A percentile compares a stretch with the other conserved stretches of the same genome.
Conservation (phyloP, 805 yeast genomes). For the Suhomyces canberraensis region DNA sequence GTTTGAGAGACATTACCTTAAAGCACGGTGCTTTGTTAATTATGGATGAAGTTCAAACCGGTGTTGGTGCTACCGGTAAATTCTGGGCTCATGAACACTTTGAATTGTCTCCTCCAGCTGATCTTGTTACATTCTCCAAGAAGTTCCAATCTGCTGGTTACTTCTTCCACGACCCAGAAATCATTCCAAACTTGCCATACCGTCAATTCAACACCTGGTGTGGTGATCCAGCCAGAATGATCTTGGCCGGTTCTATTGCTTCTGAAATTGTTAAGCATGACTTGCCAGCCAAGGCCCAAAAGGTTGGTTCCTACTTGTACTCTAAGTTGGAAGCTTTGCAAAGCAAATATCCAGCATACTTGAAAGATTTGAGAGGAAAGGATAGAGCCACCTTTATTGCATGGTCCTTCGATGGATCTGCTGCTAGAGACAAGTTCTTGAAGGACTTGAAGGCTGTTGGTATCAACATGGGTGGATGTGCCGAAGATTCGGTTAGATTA, state of each 20-base stretch:
- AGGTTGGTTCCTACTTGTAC: constrained; percentile 68
- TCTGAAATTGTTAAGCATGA: constrained; percentile 60
- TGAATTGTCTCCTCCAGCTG: constrained; percentile 71
- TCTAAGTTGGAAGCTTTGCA: constrained; percentile 51
- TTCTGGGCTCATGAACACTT: constrained; percentile 91
- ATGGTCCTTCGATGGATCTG: constrained; percentile 60
- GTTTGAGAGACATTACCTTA: constrained; percentile 70
- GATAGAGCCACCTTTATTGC: constrained; percentile 77
- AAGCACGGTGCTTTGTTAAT: constrained; percentile 69
- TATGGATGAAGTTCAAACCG: constrained; percentile 87
- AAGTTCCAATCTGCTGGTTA: constrained; percentile 89
- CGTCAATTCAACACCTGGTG: constrained; percentile 94
- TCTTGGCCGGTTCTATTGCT: constrained; percentile 72
- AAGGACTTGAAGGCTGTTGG: constrained; percentile 59
- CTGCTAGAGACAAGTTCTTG: constrained; percentile 60
- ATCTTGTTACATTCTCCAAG: constrained; percentile 82
- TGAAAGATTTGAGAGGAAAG: constrained; percentile 68
- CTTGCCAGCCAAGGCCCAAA: constrained; percentile 51
- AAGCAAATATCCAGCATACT: constrained; percentile 49
- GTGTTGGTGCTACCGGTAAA: constrained; percentile 82
- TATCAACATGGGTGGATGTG: constrained; percentile 83
- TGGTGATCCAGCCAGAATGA: constrained; percentile 82
- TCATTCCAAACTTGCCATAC: constrained; percentile 74
- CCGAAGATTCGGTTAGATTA: constrained; percentile 71
- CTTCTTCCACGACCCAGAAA: constrained; percentile 71